These are phyloP conservation scores for Senna siamea DNA, from an alignment of 306 rosid genomes.

Conservation along the genomic window DNA sequence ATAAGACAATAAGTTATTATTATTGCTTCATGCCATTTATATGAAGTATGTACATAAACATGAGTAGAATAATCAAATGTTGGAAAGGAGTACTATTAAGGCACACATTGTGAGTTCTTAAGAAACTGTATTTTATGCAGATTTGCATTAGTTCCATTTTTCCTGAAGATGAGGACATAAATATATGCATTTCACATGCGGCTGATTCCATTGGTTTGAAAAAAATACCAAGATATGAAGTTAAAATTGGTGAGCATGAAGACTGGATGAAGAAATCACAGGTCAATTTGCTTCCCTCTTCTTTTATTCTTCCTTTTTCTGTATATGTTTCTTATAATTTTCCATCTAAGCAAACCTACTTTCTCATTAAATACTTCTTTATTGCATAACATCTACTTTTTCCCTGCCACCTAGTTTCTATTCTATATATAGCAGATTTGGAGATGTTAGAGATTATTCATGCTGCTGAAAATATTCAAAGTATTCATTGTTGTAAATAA, in stretches of 20 bases:
- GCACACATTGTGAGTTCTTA: slow-evolving; percentile 13
- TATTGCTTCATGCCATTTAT: background rate
- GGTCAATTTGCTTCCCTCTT: slow-evolving; percentile 53
- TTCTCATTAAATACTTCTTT: too few relatives aligned
- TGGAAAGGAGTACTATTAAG: background rate
- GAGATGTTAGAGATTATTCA: slow-evolving; percentile 14
- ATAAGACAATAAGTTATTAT: background rate
- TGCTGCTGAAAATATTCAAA: slow-evolving; percentile 25
- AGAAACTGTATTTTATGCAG: slow-evolving; percentile 48
- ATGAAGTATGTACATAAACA: background rate
- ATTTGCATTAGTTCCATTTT: slow-evolving; percentile 70
- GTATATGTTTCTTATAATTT: slow-evolving; percentile 3
- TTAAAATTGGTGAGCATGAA: slow-evolving; percentile 61
- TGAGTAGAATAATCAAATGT: slow-evolving; percentile 8
- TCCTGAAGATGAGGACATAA: slow-evolving; percentile 63
- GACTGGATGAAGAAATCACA: slow-evolving; percentile 79
- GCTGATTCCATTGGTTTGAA: slow-evolving; percentile 84
- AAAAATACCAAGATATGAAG: slow-evolving; percentile 68
- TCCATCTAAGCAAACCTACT: too few relatives aligned
- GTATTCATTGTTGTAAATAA: slow-evolving; percentile 26
- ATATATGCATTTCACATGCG: slow-evolving; percentile 64
- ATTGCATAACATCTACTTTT: too few relatives aligned
- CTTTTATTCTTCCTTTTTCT: background rate
- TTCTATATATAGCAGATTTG: slow-evolving; percentile 6
- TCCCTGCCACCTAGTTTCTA: too few relatives aligned